A percentile compares a stretch with the other conserved stretches of the same genome.
phyloP scores from a whole-genome alignment of 306 rosid species.

The Sicyos edulis region DNA sequence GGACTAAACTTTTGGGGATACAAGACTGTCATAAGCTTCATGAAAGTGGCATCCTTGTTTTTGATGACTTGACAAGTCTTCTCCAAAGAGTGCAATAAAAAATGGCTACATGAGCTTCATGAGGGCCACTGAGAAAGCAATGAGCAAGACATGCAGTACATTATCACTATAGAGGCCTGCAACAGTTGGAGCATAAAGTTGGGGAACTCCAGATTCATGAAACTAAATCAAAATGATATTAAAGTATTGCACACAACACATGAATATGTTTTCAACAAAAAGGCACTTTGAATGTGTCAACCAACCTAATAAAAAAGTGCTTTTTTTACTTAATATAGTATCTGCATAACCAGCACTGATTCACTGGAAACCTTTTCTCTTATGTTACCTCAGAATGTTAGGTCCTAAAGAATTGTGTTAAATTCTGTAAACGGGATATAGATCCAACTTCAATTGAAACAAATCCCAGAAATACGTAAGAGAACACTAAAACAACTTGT shows the following conservation, averaged over 20 bases:
- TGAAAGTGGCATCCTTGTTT: background rate
- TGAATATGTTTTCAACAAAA: constrained; percentile 11
- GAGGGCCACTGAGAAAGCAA: constrained; percentile 40
- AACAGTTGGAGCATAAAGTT: background rate
- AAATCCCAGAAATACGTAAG: no score
- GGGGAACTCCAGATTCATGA: background rate
- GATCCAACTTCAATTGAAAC: no score
- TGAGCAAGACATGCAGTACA: constrained; percentile 30
- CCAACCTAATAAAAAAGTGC: background rate
- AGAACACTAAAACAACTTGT: no score
- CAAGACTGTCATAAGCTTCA: constrained; percentile 12
- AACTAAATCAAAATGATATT: constrained; percentile 6
- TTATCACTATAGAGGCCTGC: constrained; percentile 47
- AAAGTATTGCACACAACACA: background rate
- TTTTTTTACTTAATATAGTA: background rate
- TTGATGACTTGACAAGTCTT: constrained; percentile 18
- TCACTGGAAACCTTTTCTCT: background rate
- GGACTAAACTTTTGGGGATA: constrained; percentile 29
- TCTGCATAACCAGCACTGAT: background rate
- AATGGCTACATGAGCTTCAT: constrained; percentile 31
- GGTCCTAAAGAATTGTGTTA: background rate
- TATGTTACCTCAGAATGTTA: background rate
- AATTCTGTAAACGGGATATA: no score
- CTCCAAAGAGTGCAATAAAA: constrained; percentile 21
- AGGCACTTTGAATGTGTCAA: constrained; percentile 9